Percentiles rank a stretch among this genome's conserved stretches.
phyloP scores from a whole-genome alignment of 768 basidiomycete genomes.

The Russula virescens region DNA sequence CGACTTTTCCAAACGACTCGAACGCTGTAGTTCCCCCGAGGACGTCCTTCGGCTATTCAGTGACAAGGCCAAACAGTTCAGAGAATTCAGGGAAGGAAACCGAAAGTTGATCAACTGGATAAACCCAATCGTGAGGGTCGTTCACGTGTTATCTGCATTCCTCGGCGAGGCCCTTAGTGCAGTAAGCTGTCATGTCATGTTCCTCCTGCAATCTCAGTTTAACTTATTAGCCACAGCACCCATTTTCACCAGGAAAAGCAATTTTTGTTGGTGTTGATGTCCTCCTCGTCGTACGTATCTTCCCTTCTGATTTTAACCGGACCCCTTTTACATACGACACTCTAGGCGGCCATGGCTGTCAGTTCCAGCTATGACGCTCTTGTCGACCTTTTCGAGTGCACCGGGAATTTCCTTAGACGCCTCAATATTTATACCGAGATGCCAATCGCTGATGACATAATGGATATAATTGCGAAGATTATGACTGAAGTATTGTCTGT shows the following conservation, averaged over 20 bases:
- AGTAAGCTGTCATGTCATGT: background rate
- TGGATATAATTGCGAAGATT: conserved; percentile 5
- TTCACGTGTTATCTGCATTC: background rate
- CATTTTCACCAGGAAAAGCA: background rate
- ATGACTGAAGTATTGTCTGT: conserved; percentile 9
- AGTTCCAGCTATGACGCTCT: conserved; percentile 12
- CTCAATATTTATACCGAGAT: background rate
- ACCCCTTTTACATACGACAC: background rate
- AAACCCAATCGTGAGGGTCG: background rate
- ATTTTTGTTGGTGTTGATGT: conserved; percentile 10
- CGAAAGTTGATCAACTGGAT: conserved; percentile 5
- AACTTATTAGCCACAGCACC: background rate
- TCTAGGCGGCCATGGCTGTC: background rate
- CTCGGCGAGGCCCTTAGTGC: background rate
- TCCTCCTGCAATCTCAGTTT: background rate
- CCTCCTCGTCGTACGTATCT: conserved; percentile 1
- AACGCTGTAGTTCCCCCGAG: background rate
- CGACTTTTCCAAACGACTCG: background rate
- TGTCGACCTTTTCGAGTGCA: conserved; percentile 9
- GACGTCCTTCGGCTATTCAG: background rate
- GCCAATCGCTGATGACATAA: background rate
- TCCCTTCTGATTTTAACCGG: background rate
- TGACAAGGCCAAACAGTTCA: conserved; percentile 3
- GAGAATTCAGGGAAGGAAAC: conserved; percentile 12
- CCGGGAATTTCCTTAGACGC: conserved; percentile 3